Base-by-base conservation (phyloP, 208 protist species). In the Trypanosoma brucei region DNA sequence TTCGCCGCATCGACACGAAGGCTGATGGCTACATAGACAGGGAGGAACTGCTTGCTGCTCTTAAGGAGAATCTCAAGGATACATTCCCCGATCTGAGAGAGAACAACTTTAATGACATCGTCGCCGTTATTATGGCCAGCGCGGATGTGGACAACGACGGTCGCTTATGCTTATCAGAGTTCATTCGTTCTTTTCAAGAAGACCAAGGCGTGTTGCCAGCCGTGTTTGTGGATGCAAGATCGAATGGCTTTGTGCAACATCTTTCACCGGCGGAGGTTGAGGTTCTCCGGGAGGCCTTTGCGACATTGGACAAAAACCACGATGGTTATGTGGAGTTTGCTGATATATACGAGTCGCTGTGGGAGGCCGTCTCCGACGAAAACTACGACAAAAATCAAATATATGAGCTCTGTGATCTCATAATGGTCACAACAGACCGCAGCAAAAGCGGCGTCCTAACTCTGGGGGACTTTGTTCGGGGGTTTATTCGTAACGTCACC, bases 161-260 rank as follows among this genome's bases (percentile, higher is more conserved):
- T 9, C 67, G 77, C 1, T 72, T 93, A 3, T 90, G 75, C 39
- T 65, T 91, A 8, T 88, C 87, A 7, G 83, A 93, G 72, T 93
- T 93, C 56, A 91, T 93, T 56, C 87, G 87, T 45, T 88, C 79
- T 58, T 93, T 81, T 72, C 87, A 93, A 68, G 83, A 93, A 62
- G 87, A 93, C 50, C 87, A 93, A 38, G 84, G 84, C 50, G 87
- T 93, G 14, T 78, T 93, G 14, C 87, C 87, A 9, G 83, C 87
- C n/a, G 76, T 76, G 6, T 93, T 89, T 72, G 52, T 91, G 22
- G 82, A 88, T 49, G 46, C 49, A 38, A 2, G 33, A 5, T 46
- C 68, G 2, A n/a, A 22, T 31, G 30, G 33, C 33, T 54, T 68
- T 38, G 72, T 72, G 13, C 76, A 82, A 22, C 68, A 84, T 64